phyloP scores from a whole-genome alignment of 768 basidiomycete genomes.

The Kwoniella dendrophila region DNA sequence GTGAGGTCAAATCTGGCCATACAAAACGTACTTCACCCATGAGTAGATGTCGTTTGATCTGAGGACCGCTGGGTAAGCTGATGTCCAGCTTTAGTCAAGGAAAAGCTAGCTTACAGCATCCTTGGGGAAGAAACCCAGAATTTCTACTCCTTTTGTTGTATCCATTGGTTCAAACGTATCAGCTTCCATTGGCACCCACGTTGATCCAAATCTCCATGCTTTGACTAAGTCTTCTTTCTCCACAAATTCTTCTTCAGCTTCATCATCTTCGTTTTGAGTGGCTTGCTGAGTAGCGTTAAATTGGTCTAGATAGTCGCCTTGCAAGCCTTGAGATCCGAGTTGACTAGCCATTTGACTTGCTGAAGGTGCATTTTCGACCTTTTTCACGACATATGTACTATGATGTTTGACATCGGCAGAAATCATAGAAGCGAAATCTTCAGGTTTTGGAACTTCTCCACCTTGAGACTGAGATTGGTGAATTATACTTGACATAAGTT shows the following conservation, averaged over 20 bases:
- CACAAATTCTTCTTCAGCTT: slow-evolving; percentile 57
- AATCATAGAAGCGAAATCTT: slow-evolving; percentile 42
- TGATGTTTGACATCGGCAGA: slow-evolving; percentile 48
- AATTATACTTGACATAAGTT: slow-evolving; percentile 33
- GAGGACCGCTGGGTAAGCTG: neutral
- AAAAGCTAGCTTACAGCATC: slow-evolving; percentile 63
- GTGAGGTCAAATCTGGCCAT: slow-evolving; percentile 70
- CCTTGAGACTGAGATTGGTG: slow-evolving; percentile 28
- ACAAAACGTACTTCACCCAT: slow-evolving; percentile 86
- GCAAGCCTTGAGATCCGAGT: slow-evolving; percentile 18
- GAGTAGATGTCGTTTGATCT: slow-evolving; percentile 80
- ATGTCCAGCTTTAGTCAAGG: neutral
- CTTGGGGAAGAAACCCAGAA: slow-evolving; percentile 76
- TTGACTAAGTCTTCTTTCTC: slow-evolving; percentile 55
- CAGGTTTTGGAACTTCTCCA: slow-evolving; percentile 9
- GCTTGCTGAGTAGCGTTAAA: slow-evolving; percentile 51
- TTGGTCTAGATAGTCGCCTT: slow-evolving; percentile 44
- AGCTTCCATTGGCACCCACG: slow-evolving; percentile 82
- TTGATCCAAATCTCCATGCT: slow-evolving; percentile 55
- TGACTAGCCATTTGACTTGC: slow-evolving; percentile 19
- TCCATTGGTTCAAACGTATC: slow-evolving; percentile 74
- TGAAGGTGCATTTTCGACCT: slow-evolving; percentile 15
- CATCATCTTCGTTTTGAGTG: slow-evolving; percentile 36
- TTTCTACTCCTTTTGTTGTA: slow-evolving; percentile 83
- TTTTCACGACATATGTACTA: slow-evolving; percentile 40